Conservation (phyloP, 441 rosid genomes). For the Populus hybrid region DNA sequence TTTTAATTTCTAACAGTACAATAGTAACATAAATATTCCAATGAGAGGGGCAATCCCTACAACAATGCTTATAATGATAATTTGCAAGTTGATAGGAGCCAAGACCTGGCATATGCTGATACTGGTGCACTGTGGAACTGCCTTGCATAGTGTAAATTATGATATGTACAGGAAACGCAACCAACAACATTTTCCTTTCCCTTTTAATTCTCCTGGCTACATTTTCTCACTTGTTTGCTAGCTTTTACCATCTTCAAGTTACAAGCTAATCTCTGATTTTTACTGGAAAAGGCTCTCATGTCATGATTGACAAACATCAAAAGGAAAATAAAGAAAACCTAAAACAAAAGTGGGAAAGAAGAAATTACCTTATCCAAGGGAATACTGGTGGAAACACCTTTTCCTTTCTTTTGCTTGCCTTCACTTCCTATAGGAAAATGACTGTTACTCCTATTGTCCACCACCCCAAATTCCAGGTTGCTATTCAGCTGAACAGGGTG, state of each 20-base stretch:
- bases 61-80: neutral
- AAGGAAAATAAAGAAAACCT: neutral
- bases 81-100: neutral
- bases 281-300: neutral
- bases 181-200: neutral
- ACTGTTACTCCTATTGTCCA: slow-evolving; percentile 26
- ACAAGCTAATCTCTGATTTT: neutral
- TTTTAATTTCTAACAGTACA: neutral
- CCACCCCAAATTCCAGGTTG: slow-evolving; percentile 42
- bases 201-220: neutral
- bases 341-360: neutral
- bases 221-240: neutral
- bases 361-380: slow-evolving; percentile 50
- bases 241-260: neutral
- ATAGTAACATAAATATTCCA: neutral
- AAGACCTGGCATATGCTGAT: neutral
- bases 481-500: slow-evolving; percentile 28
- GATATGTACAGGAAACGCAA: neutral
- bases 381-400: slow-evolving; percentile 31
- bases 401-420: slow-evolving; percentile 51
- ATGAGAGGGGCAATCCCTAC: neutral
- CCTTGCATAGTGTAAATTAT: neutral
- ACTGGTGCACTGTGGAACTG: neutral
- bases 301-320: neutral
- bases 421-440: slow-evolving; percentile 35